These are phyloP conservation scores for Paramecium tetraurelia DNA, from an alignment of 73 alveolate species.

Conservation along the genomic window DNA sequence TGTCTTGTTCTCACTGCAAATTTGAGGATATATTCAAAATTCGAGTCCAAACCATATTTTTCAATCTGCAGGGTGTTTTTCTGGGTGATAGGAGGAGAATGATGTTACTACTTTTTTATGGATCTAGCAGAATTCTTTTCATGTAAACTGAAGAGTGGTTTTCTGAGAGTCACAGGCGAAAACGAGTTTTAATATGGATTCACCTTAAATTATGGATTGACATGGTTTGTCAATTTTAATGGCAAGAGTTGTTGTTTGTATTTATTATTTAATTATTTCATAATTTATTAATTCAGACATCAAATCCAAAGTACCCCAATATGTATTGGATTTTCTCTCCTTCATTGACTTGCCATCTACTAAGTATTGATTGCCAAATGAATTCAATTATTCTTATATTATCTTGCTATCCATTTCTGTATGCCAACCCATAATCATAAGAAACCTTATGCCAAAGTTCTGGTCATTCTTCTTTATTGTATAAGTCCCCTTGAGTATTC, in stretches of 20 bases:
- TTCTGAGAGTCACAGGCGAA: not conserved
- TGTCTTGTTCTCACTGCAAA: not conserved
- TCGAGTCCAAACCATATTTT: not conserved
- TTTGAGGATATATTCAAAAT: not conserved
- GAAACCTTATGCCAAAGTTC: slow-evolving; percentile 1
- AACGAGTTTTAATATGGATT: not conserved
- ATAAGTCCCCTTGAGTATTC: not conserved
- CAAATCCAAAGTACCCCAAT: slow-evolving; percentile 20
- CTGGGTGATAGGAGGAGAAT: not conserved
- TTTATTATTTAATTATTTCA: not conserved
- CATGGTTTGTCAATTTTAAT: not conserved
- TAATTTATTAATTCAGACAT: not conserved
- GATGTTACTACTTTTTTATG: not conserved
- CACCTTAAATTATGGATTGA: not conserved
- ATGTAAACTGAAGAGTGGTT: not conserved
- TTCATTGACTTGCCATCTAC: not conserved
- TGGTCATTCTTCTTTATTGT: not conserved
- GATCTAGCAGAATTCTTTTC: not conserved
- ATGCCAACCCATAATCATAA: not conserved
- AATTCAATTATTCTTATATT: not conserved
- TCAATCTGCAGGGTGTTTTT: not conserved
- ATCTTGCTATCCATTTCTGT: not conserved
- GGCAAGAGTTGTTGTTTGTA: not conserved
- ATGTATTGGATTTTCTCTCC: not conserved
- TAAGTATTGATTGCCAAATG: not conserved